Evolutionary conservation across 257 asterid genomes (phyloP).

Genomic region (Petunia axillaris): DNA sequence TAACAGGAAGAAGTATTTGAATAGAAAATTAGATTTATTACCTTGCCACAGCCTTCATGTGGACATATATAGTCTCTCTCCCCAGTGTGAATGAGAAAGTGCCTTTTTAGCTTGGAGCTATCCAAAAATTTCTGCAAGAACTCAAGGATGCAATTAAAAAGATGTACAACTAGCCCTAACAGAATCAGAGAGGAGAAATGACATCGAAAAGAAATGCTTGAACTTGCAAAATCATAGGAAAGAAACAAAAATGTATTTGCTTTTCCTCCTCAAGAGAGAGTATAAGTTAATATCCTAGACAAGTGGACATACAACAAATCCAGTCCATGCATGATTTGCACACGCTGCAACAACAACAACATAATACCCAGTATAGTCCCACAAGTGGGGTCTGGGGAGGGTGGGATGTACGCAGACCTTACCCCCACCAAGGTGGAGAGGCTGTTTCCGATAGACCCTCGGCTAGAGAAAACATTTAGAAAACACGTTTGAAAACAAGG

Average conservation of each 20-base stretch:
- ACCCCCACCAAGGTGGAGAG: too few species aligned
- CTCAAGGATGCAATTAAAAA: constrained; percentile 1
- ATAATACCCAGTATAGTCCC: too few species aligned
- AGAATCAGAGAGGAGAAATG: not conserved
- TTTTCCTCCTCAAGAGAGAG: not conserved
- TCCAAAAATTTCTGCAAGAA: constrained; percentile 95
- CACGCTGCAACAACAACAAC: too few species aligned
- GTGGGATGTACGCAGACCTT: too few species aligned
- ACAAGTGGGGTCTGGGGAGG: too few species aligned
- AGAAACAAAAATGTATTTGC: not conserved
- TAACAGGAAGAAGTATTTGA: constrained; percentile 2
- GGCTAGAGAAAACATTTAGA: too few species aligned
- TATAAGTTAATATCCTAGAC: not conserved
- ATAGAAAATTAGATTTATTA: constrained; percentile 34
- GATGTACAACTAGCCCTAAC: not conserved
- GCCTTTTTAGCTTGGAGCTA: constrained; percentile 96
- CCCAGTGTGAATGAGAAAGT: constrained; percentile 95
- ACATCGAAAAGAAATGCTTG: not conserved
- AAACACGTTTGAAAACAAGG: too few species aligned
- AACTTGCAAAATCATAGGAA: not conserved
- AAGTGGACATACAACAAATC: not conserved
- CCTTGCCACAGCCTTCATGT: constrained; percentile 99
- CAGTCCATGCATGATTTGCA: not conserved
- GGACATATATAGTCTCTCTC: constrained; percentile 97
- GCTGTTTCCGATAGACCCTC: too few species aligned